phyloP scores from a whole-genome alignment of 176 grass and related monocot species.

The Carex pumila region DNA sequence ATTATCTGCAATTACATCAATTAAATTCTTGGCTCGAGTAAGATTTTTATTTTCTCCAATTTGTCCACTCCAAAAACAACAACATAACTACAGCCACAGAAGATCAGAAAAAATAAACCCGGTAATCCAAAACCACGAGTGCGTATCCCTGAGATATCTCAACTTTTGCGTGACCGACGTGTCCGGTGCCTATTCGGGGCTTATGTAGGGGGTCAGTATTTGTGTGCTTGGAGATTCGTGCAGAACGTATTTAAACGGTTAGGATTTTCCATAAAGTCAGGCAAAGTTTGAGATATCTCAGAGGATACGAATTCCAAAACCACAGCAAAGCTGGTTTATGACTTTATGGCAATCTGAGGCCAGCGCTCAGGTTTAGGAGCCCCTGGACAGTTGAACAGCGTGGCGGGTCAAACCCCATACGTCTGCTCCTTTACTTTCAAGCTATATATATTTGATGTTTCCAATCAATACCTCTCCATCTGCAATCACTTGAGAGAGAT shows the following conservation, averaged over 20 bases:
- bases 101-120: neutral
- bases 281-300: no score
- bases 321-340: conserved; percentile 2
- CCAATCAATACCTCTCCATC: neutral
- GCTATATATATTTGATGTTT: neutral
- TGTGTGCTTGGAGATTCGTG: no score
- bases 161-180: no score
- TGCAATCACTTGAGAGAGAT: conserved; percentile 12
- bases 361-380: neutral
- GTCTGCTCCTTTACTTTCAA: neutral
- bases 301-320: neutral
- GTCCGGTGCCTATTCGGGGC: no score
- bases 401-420: neutral
- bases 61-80: neutral
- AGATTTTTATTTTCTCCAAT: neutral
- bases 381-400: neutral
- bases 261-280: no score
- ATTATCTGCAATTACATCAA: neutral
- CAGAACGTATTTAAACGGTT: no score
- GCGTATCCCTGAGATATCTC: no score
- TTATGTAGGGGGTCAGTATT: no score
- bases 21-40: neutral
- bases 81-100: neutral
- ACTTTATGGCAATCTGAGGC: neutral
- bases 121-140: neutral